phyloP scores from a whole-genome alignment of 805 yeast genomes.

The Monosporozyma yasuniensis region DNA sequence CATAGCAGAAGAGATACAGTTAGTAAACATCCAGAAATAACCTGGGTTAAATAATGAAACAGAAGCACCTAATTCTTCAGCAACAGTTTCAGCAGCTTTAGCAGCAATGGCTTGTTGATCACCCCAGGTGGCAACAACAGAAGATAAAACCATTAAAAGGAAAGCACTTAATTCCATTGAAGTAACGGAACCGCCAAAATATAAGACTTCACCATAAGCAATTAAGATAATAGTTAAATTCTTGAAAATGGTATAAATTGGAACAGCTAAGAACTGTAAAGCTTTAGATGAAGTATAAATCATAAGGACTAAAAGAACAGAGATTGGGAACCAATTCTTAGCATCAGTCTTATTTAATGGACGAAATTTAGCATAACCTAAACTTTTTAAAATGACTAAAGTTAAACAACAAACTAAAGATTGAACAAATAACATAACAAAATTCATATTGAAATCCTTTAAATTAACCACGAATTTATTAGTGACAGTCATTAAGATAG shows the following conservation, averaged over 20 bases:
- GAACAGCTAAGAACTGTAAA: slow-evolving; percentile 80
- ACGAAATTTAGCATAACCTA: slow-evolving; percentile 79
- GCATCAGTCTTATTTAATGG: slow-evolving; percentile 81
- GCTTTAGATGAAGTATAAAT: slow-evolving; percentile 96
- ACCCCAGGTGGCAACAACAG: slow-evolving; percentile 93
- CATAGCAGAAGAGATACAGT: slow-evolving; percentile 90
- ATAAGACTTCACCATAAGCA: slow-evolving; percentile 95
- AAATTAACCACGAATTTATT: slow-evolving; percentile 82
- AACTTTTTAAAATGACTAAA: slow-evolving; percentile 60
- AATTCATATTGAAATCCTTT: slow-evolving; percentile 73
- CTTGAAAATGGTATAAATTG: slow-evolving; percentile 96
- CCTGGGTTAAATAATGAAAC: slow-evolving; percentile 51
- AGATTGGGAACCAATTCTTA: slow-evolving; percentile 92
- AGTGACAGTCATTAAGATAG: slow-evolving; percentile 95
- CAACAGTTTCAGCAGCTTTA: slow-evolving; percentile 25
- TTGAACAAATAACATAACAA: slow-evolving; percentile 83
- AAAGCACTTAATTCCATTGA: slow-evolving; percentile 86
- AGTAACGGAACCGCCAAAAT: slow-evolving; percentile 92
- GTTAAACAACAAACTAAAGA: slow-evolving; percentile 71
- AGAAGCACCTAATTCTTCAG: slow-evolving; percentile 17
- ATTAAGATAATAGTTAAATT: slow-evolving; percentile 92
- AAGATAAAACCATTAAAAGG: slow-evolving; percentile 84
- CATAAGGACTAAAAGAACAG: slow-evolving; percentile 81
- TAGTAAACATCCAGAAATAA: slow-evolving; percentile 93
- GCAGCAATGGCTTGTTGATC: slow-evolving; percentile 38